These are phyloP conservation scores for Thelonectria rubi DNA, from an alignment of 2,329 filamentous ascomycete genomes.

Conservation along the genomic window DNA sequence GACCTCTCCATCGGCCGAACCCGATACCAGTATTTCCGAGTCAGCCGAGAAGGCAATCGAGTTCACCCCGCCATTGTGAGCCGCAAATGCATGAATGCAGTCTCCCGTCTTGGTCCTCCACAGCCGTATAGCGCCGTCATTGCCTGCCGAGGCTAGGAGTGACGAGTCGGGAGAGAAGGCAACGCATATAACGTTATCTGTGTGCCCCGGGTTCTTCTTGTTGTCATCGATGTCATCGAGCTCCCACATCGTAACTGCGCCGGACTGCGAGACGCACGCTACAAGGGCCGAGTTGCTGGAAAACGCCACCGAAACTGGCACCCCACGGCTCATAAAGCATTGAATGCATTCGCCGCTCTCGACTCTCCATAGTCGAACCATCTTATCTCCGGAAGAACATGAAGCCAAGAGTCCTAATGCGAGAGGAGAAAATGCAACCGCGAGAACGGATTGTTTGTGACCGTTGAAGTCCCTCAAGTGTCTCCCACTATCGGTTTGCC, in stretches of 20 bases:
- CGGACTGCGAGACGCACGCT: neutral
- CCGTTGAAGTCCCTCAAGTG: neutral
- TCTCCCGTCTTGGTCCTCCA: neutral
- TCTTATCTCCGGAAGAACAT: neutral
- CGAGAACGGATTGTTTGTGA: neutral
- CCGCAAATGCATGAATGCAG: neutral
- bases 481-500: neutral
- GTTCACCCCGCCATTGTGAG: neutral
- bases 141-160: neutral
- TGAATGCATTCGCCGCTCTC: neutral
- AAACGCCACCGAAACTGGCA: neutral
- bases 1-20: neutral
- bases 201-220: neutral
- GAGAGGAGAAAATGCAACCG: neutral
- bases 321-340: neutral
- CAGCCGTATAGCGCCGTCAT: neutral
- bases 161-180: neutral
- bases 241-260: neutral
- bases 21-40: neutral
- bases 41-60: conserved; percentile 3
- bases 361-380: neutral
- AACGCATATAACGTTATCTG: neutral
- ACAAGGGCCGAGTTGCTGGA: neutral
- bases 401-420: neutral
- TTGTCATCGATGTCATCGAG: neutral